A percentile compares a stretch with the other conserved stretches of the same genome.
These are phyloP conservation scores for Breynia disticha DNA, from an alignment of 441 rosid genomes.

Conservation along the genomic window DNA sequence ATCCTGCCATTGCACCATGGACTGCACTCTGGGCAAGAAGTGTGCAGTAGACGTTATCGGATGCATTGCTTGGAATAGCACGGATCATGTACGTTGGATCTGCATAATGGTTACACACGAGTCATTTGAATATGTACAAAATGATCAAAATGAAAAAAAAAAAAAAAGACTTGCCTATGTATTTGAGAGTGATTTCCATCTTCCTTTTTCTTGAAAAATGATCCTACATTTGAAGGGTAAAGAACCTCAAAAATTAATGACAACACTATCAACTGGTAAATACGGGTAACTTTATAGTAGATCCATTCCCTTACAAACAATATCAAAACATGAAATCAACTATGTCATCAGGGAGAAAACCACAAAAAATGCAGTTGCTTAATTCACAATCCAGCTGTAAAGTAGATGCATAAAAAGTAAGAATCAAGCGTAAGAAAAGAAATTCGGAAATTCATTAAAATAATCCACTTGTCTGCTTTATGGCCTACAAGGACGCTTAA, in stretches of 20 bases:
- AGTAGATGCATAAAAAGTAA: no score
- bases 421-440: no score
- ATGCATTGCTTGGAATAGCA: constrained; percentile 68
- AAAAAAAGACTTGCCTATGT: constrained; percentile 39
- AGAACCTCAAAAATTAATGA: neutral
- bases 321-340: no score
- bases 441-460: no score
- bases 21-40: constrained; percentile 77
- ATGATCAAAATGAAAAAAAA: constrained; percentile 5
- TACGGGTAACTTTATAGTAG: neutral
- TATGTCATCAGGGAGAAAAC: no score
- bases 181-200: constrained; percentile 61
- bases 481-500: no score
- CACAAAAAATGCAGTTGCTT: no score
- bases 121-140: constrained; percentile 6
- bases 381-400: no score
- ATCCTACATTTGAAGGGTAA: constrained; percentile 29
- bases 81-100: constrained; percentile 93
- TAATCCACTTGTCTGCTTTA: no score
- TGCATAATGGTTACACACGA: constrained; percentile 20
- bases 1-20: constrained; percentile 87
- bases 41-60: constrained; percentile 83
- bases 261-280: neutral
- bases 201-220: constrained; percentile 41
- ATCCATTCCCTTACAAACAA: neutral